A percentile compares a stretch with the other conserved stretches of the same genome.
These are phyloP conservation scores for Hibiscus trionum DNA, from an alignment of 345 rosid genomes.

Conservation along the genomic window DNA sequence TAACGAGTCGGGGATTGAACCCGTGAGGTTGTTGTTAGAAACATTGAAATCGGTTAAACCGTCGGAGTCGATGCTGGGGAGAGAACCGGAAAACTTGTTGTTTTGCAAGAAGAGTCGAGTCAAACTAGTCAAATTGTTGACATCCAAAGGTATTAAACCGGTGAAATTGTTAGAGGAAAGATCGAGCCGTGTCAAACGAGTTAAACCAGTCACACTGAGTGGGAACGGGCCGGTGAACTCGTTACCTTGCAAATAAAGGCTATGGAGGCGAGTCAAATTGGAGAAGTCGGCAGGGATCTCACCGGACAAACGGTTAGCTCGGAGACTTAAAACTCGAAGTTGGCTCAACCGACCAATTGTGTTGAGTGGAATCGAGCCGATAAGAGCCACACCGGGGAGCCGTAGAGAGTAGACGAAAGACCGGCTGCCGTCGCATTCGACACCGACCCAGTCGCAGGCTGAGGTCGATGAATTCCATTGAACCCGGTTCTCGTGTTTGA, in stretches of 20 bases:
- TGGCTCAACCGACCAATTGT: not conserved
- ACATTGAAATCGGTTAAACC: not conserved
- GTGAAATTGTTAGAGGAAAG: not conserved
- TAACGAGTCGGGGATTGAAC: not conserved
- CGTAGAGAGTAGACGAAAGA: not conserved
- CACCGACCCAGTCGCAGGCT: not conserved
- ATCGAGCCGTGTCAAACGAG: not conserved
- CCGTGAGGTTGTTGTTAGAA: not conserved
- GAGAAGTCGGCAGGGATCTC: not conserved
- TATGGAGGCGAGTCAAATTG: not conserved
- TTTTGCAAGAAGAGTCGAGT: not conserved
- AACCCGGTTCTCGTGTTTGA: not conserved
- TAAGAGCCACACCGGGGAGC: not conserved
- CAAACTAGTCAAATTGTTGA: not conserved
- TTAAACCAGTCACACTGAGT: not conserved
- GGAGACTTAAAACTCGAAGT: not conserved
- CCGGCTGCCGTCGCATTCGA: not conserved
- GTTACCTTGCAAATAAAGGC: not conserved
- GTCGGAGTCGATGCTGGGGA: not conserved
- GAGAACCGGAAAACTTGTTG: not conserved
- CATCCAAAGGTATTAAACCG: not conserved
- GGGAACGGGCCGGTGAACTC: not conserved
- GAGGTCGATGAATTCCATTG: not conserved
- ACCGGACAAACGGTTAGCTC: not conserved
- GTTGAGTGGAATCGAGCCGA: not conserved